phyloP scores from a whole-genome alignment of 768 basidiomycete genomes.

The Gelatoporia subvermispora region DNA sequence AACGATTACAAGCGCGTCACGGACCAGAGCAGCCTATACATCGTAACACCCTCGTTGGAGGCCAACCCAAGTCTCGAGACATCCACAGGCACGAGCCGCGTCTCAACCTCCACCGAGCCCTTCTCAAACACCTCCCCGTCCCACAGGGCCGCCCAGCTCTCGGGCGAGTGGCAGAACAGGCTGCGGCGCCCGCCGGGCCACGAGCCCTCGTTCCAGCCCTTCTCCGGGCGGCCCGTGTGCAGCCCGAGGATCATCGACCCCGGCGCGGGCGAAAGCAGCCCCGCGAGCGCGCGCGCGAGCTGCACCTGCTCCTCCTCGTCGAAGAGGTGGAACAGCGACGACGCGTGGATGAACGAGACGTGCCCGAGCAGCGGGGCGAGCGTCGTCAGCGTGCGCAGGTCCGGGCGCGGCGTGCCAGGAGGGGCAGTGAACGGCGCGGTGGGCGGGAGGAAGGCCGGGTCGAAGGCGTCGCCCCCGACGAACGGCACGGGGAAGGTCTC shows the following conservation, averaged over 20 bases:
- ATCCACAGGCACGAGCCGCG: slow-evolving; percentile 5
- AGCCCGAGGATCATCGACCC: slow-evolving; percentile 42
- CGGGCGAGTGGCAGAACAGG: slow-evolving; percentile 33
- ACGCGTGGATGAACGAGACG: slow-evolving; percentile 45
- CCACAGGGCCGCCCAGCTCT: slow-evolving; percentile 36
- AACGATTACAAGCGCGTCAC: no score
- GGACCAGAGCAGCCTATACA: no score
- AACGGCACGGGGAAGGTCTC: slow-evolving; percentile 51
- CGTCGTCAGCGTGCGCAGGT: slow-evolving; percentile 29
- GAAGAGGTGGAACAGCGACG: slow-evolving; percentile 50
- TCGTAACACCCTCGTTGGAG: no score
- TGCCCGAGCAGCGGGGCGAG: slow-evolving; percentile 43
- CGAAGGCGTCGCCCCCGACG: slow-evolving; percentile 50
- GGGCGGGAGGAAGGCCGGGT: slow-evolving; percentile 34
- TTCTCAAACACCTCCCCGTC: slow-evolving; percentile 28
- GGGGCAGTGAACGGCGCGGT: slow-evolving; percentile 1
- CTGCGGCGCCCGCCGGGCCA: no score
- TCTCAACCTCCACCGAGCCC: slow-evolving; percentile 28
- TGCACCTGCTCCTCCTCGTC: slow-evolving; percentile 31
- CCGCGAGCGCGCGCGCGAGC: slow-evolving; percentile 35
- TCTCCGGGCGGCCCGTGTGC: slow-evolving; percentile 29
- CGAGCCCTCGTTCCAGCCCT: slow-evolving; percentile 14
- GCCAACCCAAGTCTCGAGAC: no score
- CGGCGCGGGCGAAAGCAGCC: slow-evolving; percentile 33
- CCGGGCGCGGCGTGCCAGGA: slow-evolving; percentile 10